Evolutionary conservation across 2,329 filamentous ascomycete species (phyloP), one percentile per base, ranked within the genome.

Genomic region (Aotearoamyces nothofagi): DNA sequence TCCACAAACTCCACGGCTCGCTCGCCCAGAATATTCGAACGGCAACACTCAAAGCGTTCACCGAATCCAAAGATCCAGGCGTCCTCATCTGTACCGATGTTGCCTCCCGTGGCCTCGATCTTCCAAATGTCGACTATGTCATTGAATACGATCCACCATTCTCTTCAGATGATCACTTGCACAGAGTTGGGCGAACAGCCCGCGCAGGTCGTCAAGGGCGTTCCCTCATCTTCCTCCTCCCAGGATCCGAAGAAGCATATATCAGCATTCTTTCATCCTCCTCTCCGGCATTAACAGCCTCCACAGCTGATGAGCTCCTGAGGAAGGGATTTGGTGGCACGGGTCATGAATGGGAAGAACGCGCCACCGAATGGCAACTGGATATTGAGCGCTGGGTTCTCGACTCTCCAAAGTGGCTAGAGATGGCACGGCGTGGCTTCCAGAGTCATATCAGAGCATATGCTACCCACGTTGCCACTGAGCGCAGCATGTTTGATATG

Each of bases 121-220:
- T 98, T 10, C 87, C 87, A 1, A 87, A 90, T 28, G 82, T 98
- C 29, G 90, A 98, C 50, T 65, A 94, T 12, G 84, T 98, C 27
- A 69, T 98, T 32, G 90, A 98, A 52, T 96, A 93, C 49, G 90
- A 98, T 48, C 86, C 90, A 0, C 82, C 90, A 3, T 96, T 96
- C 55, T 83, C 79, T 48, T 75, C 83, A 14, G 80, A 86, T 35
- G 90, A 98, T 51, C 90, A 98, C 51, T 67, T 94, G 5, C 90
- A 98, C 56, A 78, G 90, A 32, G 82, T 96, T 31, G 90, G 90
- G 31, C 79, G 90, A 51, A 98, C 90, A 8, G 90, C 90, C 3
- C 81, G 90, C 61, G 82, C 92, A 1, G 90, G 90, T 10, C 78
- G 81, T 5, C 69, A 87, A 8, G 90, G 90, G 15, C 76, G 86